Percentiles rank a stretch among this genome's conserved stretches.
Conservation (phyloP, 805 yeast genomes). For the Ogataea paradorogensis region DNA sequence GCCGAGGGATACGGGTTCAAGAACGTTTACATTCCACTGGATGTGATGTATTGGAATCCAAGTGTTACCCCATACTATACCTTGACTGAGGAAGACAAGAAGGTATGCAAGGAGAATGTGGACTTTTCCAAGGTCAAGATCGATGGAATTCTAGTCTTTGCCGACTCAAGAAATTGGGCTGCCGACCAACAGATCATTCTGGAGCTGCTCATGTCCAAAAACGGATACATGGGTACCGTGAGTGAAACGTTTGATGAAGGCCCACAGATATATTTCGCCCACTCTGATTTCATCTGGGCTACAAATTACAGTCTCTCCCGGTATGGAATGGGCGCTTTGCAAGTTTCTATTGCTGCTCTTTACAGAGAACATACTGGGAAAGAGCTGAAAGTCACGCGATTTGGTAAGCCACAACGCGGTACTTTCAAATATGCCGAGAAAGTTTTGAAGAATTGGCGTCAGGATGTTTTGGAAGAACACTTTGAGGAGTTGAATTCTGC, state of each 20-base stretch:
- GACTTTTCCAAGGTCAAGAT: slow-evolving; percentile 68
- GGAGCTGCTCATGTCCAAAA: slow-evolving; percentile 71
- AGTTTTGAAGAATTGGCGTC: slow-evolving; percentile 74
- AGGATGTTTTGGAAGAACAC: slow-evolving; percentile 71
- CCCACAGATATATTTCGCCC: slow-evolving; percentile 83
- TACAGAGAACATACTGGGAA: slow-evolving; percentile 82
- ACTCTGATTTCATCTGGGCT: slow-evolving; percentile 92
- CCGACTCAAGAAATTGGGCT: slow-evolving; percentile 91
- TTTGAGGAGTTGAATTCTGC: slow-evolving; percentile 42
- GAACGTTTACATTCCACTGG: slow-evolving; percentile 78
- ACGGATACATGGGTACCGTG: slow-evolving; percentile 83
- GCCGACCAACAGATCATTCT: slow-evolving; percentile 87
- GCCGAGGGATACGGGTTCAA: slow-evolving; percentile 83
- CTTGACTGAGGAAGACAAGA: slow-evolving; percentile 66
- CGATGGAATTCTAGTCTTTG: slow-evolving; percentile 84
- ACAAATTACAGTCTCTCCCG: slow-evolving; percentile 78
- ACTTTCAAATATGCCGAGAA: slow-evolving; percentile 83
- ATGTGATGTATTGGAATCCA: slow-evolving; percentile 83
- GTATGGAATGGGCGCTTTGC: slow-evolving; percentile 94
- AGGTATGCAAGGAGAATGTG: slow-evolving; percentile 48
- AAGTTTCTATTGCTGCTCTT: slow-evolving; percentile 81
- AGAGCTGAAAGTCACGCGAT: slow-evolving; percentile 74
- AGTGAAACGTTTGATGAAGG: slow-evolving; percentile 71
- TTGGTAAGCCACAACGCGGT: slow-evolving; percentile 87
- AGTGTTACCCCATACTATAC: slow-evolving; percentile 82